Percentiles rank a stretch among this genome's conserved stretches.
Conservation (phyloP, 345 rosid species). For the Abelmoschus esculentus region DNA sequence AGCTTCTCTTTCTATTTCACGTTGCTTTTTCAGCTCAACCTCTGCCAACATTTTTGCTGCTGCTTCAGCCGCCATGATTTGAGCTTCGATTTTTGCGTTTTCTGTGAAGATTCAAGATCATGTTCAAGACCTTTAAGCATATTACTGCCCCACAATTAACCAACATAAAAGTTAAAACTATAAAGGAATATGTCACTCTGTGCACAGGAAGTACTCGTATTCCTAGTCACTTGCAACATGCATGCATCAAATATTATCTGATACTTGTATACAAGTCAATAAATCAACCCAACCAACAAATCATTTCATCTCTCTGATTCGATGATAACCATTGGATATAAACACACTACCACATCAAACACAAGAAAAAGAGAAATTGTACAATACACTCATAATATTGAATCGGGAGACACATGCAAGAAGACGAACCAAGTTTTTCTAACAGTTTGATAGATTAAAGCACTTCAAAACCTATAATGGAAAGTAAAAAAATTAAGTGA, state of each 20-base stretch:
- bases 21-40: constrained; percentile 44
- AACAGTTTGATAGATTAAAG: neutral
- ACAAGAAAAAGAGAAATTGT: neutral
- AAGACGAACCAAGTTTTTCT: neutral
- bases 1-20: constrained; percentile 65
- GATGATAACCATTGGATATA: neutral
- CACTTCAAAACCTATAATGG: neutral
- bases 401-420: neutral
- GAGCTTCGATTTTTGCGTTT: constrained; percentile 63
- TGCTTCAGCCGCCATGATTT: constrained; percentile 56
- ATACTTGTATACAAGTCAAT: neutral
- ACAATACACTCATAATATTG: neutral
- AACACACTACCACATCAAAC: neutral
- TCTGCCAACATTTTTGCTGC: constrained; percentile 44
- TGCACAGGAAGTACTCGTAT: neutral
- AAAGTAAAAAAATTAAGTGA: neutral
- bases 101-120: constrained; percentile 30
- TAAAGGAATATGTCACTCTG: neutral
- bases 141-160: neutral
- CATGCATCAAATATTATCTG: neutral
- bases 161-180: neutral
- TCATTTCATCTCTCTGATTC: neutral
- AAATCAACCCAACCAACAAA: neutral
- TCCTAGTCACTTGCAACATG: neutral
- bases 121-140: neutral